These are phyloP conservation scores for Nymphaea thermarum DNA, from an alignment of 164 flowering plant species.

Conservation along the genomic window DNA sequence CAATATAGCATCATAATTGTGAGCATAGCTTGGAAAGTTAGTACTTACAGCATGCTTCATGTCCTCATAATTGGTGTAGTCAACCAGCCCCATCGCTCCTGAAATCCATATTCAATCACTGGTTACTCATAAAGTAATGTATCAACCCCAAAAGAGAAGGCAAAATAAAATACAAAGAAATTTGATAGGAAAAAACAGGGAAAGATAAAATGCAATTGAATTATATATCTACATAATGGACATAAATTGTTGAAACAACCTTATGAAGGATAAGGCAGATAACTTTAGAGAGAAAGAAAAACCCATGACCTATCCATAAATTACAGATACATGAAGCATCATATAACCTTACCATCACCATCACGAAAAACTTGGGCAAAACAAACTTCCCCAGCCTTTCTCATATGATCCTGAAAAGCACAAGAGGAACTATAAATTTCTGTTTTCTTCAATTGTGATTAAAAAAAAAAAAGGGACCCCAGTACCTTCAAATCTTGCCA, in stretches of 20 bases:
- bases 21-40: too few relatives aligned
- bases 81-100: constrained; percentile 93
- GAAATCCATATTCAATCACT: background rate
- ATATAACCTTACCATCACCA: constrained; percentile 47
- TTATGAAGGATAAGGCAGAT: too few relatives aligned
- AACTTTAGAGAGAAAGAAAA: too few relatives aligned
- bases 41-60: constrained; percentile 95
- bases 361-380: constrained; percentile 95
- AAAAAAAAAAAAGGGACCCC: background rate
- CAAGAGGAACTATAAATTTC: background rate
- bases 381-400: constrained; percentile 98
- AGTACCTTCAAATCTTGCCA: constrained; percentile 99
- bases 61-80: constrained; percentile 87
- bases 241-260: too few relatives aligned
- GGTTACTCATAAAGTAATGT: too few relatives aligned
- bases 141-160: too few relatives aligned
- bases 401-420: constrained; percentile 88
- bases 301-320: too few relatives aligned
- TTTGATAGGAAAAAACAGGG: too few relatives aligned
- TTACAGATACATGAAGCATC: too few relatives aligned
- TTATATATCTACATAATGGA: too few relatives aligned
- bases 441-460: background rate
- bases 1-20: background rate
- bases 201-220: too few relatives aligned
- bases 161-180: too few relatives aligned